Conservation (phyloP, 139 green algal genomes). For the Astrephomene gubernaculifera region DNA sequence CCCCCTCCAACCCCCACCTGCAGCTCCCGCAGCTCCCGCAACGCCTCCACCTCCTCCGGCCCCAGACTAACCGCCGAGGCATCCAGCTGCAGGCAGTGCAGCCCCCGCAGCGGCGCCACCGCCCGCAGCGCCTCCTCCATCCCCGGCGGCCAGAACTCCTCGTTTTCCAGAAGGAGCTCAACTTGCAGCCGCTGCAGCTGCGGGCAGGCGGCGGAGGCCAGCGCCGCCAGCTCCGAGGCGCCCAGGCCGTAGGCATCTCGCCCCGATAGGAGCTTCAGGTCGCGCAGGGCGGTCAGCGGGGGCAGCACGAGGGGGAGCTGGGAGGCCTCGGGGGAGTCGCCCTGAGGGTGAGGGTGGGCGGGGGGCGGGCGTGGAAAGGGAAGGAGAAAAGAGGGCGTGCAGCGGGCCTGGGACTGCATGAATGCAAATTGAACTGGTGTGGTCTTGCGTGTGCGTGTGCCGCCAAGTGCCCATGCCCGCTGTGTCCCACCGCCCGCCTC, state of each 20-base stretch:
- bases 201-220: not conserved
- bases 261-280: constrained; percentile 38
- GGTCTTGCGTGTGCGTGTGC: too few species aligned
- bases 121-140: constrained; percentile 25
- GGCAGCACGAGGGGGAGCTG: constrained; percentile 21
- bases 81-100: constrained; percentile 23
- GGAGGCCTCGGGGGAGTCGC: constrained; percentile 10
- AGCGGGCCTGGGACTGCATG: too few species aligned
- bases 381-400: too few species aligned
- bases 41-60: not conserved
- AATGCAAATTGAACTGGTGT: too few species aligned
- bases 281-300: not conserved
- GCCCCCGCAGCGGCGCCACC: not conserved
- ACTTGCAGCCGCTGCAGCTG: constrained; percentile 31
- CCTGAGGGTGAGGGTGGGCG: constrained; percentile 2
- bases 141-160: too few species aligned
- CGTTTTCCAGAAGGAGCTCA: too few species aligned
- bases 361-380: too few species aligned
- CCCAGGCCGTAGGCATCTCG: constrained; percentile 16
- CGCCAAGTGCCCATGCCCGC: too few species aligned
- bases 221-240: constrained; percentile 18
- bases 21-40: constrained; percentile 12
- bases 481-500: too few species aligned
- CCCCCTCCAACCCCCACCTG: constrained; percentile 9
- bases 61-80: not conserved